Conservation (phyloP, 2,329 filamentous ascomycete species). For the Neofusicoccum cordaticola region DNA sequence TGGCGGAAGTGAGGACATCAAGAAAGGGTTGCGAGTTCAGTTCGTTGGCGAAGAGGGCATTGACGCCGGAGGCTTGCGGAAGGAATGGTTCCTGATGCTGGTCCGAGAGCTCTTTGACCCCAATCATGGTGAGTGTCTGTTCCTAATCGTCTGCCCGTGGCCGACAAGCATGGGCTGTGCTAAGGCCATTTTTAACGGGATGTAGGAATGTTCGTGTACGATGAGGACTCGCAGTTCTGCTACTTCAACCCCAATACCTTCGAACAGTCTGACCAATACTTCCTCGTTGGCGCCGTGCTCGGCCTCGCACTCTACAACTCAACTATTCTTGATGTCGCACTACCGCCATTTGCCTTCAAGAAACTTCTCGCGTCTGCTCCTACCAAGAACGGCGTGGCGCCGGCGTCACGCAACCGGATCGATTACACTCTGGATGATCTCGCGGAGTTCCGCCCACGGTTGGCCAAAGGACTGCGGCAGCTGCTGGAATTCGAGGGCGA, state of each 20-base stretch:
- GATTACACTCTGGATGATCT: slow-evolving; percentile 68
- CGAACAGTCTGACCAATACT: slow-evolving; percentile 88
- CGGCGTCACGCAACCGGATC: slow-evolving; percentile 47
- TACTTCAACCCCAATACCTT: slow-evolving; percentile 92
- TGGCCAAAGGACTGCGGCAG: slow-evolving; percentile 72
- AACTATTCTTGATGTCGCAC: slow-evolving; percentile 82
- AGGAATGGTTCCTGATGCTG: slow-evolving; percentile 91
- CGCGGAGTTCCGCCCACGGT: slow-evolving; percentile 72
- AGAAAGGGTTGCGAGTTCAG: slow-evolving; percentile 81
- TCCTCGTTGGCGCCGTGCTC: slow-evolving; percentile 81
- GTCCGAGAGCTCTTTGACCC: slow-evolving; percentile 89
- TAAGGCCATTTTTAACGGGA: background rate
- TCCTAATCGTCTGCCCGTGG: background rate
- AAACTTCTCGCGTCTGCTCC: slow-evolving; percentile 79
- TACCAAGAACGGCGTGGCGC: slow-evolving; percentile 38
- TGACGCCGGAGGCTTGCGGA: slow-evolving; percentile 83
- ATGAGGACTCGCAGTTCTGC: slow-evolving; percentile 84
- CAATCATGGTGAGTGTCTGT: slow-evolving; percentile 65
- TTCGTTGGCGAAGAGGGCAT: slow-evolving; percentile 89
- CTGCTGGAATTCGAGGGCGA: slow-evolving; percentile 81
- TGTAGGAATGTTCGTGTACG: slow-evolving; percentile 86
- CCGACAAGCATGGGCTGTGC: background rate
- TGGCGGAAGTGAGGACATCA: slow-evolving; percentile 77
- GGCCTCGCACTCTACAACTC: slow-evolving; percentile 94
- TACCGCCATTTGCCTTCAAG: slow-evolving; percentile 85